Base-by-base conservation (phyloP, 345 rosid genomes). In the Bruguiera sexangula region DNA sequence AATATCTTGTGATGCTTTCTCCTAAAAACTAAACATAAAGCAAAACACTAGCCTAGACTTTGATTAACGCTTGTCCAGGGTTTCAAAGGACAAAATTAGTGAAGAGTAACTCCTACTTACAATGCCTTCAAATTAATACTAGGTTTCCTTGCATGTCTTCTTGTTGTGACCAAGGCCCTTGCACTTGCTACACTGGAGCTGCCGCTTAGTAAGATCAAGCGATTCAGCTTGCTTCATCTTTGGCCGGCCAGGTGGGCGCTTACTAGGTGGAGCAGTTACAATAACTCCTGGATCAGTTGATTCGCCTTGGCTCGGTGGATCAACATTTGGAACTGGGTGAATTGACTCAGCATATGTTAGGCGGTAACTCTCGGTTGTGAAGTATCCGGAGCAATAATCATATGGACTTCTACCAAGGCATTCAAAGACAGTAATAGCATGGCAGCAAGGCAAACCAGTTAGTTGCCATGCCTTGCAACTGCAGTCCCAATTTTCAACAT, bases 111-210 rank as follows among this genome's bases (percentile, higher is more conserved):
- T 61, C 68, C 75, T 80, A 77, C 77, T 63, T 69, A 43, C 57
- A 57, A 65, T 26, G 48, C 70, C 75, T 73, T 63, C 55, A 74
- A 39, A 71, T 43, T 55, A 50, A 50, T 29, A 69, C 85, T 81
- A 78, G 36, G 81, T 60, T 66, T 73, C 87, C 85, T 81, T 88
- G 89, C 98, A 93, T 2, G 98, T 93, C 77, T 87, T 88, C 83
- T 91, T 91, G 76, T 94, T 94, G 79, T 94, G 98, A 66, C 97
- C 98, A 60, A 91, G 83, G 30, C 98, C 96, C 83, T 94, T 94
- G 89, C 98, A 94, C 80, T 83, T 85, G 86, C 98, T 94, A 80
- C 98, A 94, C 64, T 94, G 98, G 27, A 91, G 92, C 80, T 89
- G 94, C 64, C 97, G 87, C 73, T 86, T 94, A 19, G 82, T 82